phyloP scores from a whole-genome alignment of 2,329 filamentous ascomycete genomes.

The Trichoderma semiorbis region DNA sequence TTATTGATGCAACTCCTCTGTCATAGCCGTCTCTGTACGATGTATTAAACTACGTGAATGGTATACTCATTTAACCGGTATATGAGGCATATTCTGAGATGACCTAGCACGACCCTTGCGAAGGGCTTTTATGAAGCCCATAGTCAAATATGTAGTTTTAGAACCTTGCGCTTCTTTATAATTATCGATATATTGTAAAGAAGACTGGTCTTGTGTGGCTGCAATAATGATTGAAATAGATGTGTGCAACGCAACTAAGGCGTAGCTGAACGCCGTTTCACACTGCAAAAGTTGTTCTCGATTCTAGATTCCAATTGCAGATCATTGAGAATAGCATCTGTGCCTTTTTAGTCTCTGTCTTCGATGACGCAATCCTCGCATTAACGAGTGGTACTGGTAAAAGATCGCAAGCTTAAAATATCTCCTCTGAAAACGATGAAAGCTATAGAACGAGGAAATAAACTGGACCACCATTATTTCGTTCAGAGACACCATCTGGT shows the following conservation, averaged over 20 bases:
- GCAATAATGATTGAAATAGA: not conserved
- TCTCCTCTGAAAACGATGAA: not conserved
- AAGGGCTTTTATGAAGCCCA: too few species aligned
- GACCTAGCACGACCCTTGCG: not conserved
- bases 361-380: too few species aligned
- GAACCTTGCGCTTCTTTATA: not conserved
- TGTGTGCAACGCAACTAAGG: not conserved
- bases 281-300: not conserved
- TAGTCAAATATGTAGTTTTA: not conserved
- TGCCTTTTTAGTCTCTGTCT: not conserved
- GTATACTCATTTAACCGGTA: too few species aligned
- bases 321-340: not conserved
- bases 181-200: not conserved
- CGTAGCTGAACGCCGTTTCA: not conserved
- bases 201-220: not conserved
- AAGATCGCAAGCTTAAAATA: too few species aligned
- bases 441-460: not conserved
- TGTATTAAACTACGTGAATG: too few species aligned
- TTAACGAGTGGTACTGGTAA: too few species aligned
- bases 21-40: too few species aligned
- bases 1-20: too few species aligned
- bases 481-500: not conserved
- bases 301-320: not conserved
- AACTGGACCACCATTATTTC: not conserved
- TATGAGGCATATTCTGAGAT: not conserved